Conservation (phyloP, 208 protist genomes). For the Ichthyophonus hoferi region DNA sequence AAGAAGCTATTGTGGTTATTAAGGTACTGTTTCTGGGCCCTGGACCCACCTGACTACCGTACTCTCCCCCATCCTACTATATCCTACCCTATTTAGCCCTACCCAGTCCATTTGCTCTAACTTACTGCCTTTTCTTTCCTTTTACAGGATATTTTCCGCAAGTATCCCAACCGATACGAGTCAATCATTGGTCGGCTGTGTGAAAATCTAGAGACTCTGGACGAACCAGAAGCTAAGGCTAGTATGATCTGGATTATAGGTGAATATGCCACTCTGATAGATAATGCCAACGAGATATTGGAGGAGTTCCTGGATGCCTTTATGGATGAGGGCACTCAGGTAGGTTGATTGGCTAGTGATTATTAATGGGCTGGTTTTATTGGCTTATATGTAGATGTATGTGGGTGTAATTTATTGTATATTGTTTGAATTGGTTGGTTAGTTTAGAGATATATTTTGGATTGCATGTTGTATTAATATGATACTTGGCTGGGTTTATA, state of each 20-base stretch:
- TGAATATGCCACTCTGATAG: slow-evolving; percentile 91
- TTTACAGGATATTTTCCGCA: slow-evolving; percentile 82
- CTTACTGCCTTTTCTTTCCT: not conserved
- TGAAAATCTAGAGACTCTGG: slow-evolving; percentile 86
- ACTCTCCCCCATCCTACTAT: not conserved
- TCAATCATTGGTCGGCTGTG: slow-evolving; percentile 83
- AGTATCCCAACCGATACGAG: slow-evolving; percentile 87
- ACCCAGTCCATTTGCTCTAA: not conserved
- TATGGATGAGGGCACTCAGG: slow-evolving; percentile 69
- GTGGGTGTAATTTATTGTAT: too few relatives aligned
- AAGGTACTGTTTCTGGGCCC: slow-evolving; percentile 51
- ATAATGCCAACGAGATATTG: slow-evolving; percentile 86
- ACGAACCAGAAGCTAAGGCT: slow-evolving; percentile 86
- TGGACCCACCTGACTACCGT: not conserved
- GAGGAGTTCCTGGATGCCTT: slow-evolving; percentile 90
- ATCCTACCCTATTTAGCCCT: not conserved
- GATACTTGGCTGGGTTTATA: too few relatives aligned
- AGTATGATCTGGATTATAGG: slow-evolving; percentile 98
- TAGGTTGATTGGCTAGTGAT: too few relatives aligned
- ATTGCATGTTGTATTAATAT: too few relatives aligned
- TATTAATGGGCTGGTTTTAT: too few relatives aligned
- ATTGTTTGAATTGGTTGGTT: too few relatives aligned
- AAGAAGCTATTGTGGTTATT: slow-evolving; percentile 93
- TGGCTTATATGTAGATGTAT: too few relatives aligned
- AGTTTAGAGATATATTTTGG: too few relatives aligned